These are phyloP conservation scores for Claviceps sp. DNA, from an alignment of 2,329 filamentous ascomycete genomes.

Conservation along the genomic window DNA sequence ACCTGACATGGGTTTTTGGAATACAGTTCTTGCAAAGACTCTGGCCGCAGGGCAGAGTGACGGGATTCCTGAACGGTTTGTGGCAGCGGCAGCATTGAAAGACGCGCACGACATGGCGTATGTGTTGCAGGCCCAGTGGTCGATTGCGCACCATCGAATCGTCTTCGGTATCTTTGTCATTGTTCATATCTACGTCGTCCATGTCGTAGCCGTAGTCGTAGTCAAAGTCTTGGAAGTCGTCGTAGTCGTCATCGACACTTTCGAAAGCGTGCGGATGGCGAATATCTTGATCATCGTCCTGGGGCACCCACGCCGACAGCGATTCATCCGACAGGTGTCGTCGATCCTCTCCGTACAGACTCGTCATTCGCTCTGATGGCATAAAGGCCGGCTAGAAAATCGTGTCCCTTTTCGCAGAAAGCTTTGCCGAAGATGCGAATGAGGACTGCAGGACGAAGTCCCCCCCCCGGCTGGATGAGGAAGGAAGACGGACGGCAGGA, in stretches of 20 bases:
- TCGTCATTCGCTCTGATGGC: background rate
- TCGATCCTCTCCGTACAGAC: background rate
- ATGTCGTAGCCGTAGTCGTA: too few species aligned
- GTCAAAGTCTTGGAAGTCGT: background rate
- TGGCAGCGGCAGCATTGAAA: conserved; percentile 70
- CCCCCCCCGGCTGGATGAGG: too few species aligned
- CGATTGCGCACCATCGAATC: background rate
- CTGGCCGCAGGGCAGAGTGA: conserved; percentile 71
- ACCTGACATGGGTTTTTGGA: conserved; percentile 49
- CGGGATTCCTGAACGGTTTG: conserved; percentile 49
- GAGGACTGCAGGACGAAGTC: background rate
- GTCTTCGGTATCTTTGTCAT: too few species aligned
- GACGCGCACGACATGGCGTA: conserved; percentile 41
- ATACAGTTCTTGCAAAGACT: conserved; percentile 65
- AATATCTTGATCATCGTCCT: background rate
- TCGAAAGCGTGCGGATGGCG: background rate
- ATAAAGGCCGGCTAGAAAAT: background rate
- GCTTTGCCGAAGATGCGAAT: background rate
- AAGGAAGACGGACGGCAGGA: background rate
- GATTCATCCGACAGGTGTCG: background rate
- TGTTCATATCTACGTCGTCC: too few species aligned
- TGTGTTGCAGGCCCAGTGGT: conserved; percentile 3
- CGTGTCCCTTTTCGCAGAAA: background rate
- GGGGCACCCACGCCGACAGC: background rate
- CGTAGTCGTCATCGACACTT: background rate